phyloP scores from a whole-genome alignment of 2,329 filamentous ascomycete genomes.

The Monosporascus sp. region DNA sequence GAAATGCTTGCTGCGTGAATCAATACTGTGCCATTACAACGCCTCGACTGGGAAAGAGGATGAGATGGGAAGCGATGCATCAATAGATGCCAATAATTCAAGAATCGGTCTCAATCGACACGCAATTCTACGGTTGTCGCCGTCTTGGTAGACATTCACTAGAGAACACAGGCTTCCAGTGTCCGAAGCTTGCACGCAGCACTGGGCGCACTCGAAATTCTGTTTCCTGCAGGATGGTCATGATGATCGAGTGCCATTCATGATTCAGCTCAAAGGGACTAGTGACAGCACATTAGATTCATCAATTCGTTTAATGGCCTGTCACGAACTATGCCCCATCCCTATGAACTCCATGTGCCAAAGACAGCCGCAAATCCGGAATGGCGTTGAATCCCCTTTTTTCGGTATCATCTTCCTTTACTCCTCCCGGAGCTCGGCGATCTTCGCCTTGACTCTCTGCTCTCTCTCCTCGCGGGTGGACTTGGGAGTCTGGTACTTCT shows the following conservation, averaged over 20 bases:
- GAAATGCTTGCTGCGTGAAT: no score
- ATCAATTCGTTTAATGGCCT: slow-evolving; percentile 24
- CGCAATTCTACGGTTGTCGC: no score
- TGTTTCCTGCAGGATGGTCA: background rate
- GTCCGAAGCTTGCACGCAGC: background rate
- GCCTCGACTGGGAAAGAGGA: no score
- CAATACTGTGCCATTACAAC: no score
- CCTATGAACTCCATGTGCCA: slow-evolving; percentile 27
- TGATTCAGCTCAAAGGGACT: background rate
- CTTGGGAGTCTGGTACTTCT: slow-evolving; percentile 80
- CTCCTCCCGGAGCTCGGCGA: slow-evolving; percentile 68
- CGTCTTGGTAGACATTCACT: no score
- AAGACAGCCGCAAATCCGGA: slow-evolving; percentile 25
- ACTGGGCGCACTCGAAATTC: background rate
- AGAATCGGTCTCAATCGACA: no score
- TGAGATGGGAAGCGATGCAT: no score
- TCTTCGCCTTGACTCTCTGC: slow-evolving; percentile 82
- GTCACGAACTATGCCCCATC: slow-evolving; percentile 20
- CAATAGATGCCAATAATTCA: no score
- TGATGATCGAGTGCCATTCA: background rate
- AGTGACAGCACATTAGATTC: slow-evolving; percentile 20
- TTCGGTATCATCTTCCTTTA: slow-evolving; percentile 27
- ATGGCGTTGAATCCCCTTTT: slow-evolving; percentile 15
- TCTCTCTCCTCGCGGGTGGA: slow-evolving; percentile 78
- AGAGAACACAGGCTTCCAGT: background rate